Evolutionary conservation across 495 filamentous ascomycete genomes (phyloP).

Genomic region (Hypomontagnella monticulosa): DNA sequence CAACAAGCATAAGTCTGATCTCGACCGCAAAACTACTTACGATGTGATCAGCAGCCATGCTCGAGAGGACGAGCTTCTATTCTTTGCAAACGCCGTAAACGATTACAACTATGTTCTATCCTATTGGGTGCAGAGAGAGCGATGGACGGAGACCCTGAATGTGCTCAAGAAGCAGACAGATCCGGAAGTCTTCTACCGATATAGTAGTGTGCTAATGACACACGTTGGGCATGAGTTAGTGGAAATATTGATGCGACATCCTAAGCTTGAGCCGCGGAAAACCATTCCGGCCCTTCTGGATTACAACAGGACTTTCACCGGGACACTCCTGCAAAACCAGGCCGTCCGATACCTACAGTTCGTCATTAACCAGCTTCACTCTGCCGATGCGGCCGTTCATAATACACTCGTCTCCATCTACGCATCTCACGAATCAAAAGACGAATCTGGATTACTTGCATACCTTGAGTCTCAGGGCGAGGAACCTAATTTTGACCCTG

Average conservation of each 20-base stretch:
- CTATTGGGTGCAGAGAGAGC: conserved; percentile 97
- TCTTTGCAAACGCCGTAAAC: conserved; percentile 84
- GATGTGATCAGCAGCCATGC: conserved; percentile 96
- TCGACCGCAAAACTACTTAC: conserved; percentile 92
- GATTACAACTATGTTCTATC: conserved; percentile 94
- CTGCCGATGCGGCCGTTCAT: conserved; percentile 88
- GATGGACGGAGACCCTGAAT: conserved; percentile 88
- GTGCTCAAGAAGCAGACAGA: conserved; percentile 92
- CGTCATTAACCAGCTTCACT: conserved; percentile 87
- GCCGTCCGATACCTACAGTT: conserved; percentile 93
- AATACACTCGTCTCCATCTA: conserved; percentile 98
- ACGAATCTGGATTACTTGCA: conserved; percentile 83
- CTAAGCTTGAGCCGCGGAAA: conserved; percentile 84
- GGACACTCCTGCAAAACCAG: conserved; percentile 79
- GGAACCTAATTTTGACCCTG: conserved; percentile 85
- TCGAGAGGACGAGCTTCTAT: conserved; percentile 89
- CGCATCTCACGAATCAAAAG: conserved; percentile 81
- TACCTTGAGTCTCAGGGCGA: conserved; percentile 83
- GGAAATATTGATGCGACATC: conserved; percentile 92
- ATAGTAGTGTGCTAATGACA: conserved; percentile 94
- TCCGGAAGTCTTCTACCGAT: conserved; percentile 92
- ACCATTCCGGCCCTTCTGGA: conserved; percentile 93
- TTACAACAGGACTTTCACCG: conserved; percentile 81
- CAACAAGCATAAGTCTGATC: conserved; percentile 80
- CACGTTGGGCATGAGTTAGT: conserved; percentile 84